Conservation (phyloP, 768 basidiomycete species). For the Kwoniella shandongensis region DNA sequence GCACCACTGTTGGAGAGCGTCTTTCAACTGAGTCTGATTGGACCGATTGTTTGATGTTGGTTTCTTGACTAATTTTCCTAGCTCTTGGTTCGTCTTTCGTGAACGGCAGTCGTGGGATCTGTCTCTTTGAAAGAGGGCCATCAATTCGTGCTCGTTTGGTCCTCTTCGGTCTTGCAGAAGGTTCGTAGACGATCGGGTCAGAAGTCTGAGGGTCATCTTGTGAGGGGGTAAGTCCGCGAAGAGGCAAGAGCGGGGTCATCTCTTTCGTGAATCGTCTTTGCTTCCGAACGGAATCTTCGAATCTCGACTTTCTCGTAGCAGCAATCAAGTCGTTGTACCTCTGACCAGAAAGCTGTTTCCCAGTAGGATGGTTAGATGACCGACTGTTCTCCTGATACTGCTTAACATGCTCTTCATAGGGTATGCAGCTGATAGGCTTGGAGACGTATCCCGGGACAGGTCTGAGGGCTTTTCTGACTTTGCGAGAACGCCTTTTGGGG, state of each 20-base stretch:
- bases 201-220: conserved; percentile 2
- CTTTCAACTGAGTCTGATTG: background rate
- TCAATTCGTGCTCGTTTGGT: background rate
- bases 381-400: background rate
- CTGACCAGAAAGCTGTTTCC: background rate
- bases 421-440: conserved; percentile 7
- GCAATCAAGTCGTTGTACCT: conserved; percentile 9
- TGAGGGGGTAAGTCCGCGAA: background rate
- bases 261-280: background rate
- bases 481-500: background rate
- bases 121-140: background rate
- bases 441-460: conserved; percentile 3
- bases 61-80: background rate
- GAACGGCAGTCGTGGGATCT: background rate
- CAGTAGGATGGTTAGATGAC: background rate
- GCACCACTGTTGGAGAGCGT: background rate
- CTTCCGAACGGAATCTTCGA: conserved; percentile 2
- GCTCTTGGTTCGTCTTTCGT: background rate
- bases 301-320: conserved; percentile 9
- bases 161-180: background rate
- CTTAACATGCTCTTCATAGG: conserved; percentile 5
- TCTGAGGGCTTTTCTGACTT: background rate
- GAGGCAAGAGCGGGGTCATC: background rate
- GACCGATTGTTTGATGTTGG: background rate
- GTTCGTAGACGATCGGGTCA: conserved; percentile 5